phyloP scores from a whole-genome alignment of 1,284 basidiomycete genomes.

The Papiliotrema laurentii region DNA sequence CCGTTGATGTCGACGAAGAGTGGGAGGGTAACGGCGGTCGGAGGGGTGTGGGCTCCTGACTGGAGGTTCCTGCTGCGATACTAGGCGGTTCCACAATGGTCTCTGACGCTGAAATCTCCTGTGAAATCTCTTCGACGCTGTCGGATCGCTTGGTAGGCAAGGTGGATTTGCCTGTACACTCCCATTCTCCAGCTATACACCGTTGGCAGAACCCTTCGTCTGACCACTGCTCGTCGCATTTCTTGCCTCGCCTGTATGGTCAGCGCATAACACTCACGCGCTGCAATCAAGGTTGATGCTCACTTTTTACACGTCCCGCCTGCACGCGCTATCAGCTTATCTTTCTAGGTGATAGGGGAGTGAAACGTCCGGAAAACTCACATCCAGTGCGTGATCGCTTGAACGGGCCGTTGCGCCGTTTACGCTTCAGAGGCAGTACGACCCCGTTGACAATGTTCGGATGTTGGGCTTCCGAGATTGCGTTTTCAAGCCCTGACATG shows the following conservation, averaged over 20 bases:
- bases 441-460: too few species aligned
- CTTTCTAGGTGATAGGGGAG: neutral
- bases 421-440: neutral
- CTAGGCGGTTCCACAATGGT: neutral
- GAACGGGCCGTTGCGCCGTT: slow-evolving; percentile 9
- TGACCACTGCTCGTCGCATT: slow-evolving; percentile 17
- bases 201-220: slow-evolving; percentile 13
- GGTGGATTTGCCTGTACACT: slow-evolving; percentile 8
- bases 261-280: neutral
- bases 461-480: too few species aligned
- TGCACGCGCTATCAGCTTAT: slow-evolving; percentile 6
- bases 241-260: slow-evolving; percentile 14
- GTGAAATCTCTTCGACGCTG: neutral
- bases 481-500: too few species aligned
- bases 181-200: slow-evolving; percentile 12
- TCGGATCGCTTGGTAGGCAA: neutral
- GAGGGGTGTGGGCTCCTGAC: too few species aligned
- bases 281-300: neutral
- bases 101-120: neutral
- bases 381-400: slow-evolving; percentile 12
- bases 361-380: slow-evolving; percentile 6
- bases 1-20: too few species aligned
- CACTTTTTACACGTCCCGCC: slow-evolving; percentile 15
- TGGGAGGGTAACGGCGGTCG: too few species aligned
- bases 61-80: too few species aligned